A percentile compares a stretch with the other conserved stretches of the same genome.
Conservation (phyloP, 225 moss, liverwort and hornwort species). For the Antitrichia curtipendula region DNA sequence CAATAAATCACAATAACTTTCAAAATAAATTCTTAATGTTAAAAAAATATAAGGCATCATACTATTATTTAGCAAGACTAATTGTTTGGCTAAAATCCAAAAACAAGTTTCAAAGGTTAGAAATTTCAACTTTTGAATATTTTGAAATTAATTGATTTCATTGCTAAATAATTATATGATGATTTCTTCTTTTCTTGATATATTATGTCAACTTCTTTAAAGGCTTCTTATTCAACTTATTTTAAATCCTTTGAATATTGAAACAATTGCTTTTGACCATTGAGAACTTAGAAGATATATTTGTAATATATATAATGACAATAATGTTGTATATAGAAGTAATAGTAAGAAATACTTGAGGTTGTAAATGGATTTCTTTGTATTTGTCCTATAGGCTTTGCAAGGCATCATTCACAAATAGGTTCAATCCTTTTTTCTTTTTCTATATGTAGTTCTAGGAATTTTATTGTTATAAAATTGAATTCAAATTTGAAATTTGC, state of each 20-base stretch:
- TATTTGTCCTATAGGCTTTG: background rate
- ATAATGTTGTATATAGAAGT: background rate
- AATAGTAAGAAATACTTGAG: background rate
- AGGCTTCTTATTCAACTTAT: background rate
- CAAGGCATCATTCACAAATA: background rate
- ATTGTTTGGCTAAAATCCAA: background rate
- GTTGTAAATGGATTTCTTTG: background rate
- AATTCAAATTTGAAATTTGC: background rate
- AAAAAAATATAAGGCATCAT: background rate
- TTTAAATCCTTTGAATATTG: background rate
- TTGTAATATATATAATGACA: background rate
- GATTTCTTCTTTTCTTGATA: background rate
- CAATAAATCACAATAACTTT: background rate
- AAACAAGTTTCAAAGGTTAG: too few relatives aligned
- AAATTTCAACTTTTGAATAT: background rate
- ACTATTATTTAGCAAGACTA: background rate
- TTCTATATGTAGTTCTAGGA: rapidly evolving
- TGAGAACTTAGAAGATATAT: too few relatives aligned
- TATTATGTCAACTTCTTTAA: too few relatives aligned
- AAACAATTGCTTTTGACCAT: too few relatives aligned
- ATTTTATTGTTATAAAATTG: rapidly evolving
- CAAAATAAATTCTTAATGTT: background rate
- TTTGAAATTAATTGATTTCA: too few relatives aligned
- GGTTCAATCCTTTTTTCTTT: background rate
- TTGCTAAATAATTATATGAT: background rate